Evolutionary conservation across 192 early-diverging fungal genomes (phyloP), one percentile per base, ranked within the genome.

Genomic region (Umbelopsis ramanniana): DNA sequence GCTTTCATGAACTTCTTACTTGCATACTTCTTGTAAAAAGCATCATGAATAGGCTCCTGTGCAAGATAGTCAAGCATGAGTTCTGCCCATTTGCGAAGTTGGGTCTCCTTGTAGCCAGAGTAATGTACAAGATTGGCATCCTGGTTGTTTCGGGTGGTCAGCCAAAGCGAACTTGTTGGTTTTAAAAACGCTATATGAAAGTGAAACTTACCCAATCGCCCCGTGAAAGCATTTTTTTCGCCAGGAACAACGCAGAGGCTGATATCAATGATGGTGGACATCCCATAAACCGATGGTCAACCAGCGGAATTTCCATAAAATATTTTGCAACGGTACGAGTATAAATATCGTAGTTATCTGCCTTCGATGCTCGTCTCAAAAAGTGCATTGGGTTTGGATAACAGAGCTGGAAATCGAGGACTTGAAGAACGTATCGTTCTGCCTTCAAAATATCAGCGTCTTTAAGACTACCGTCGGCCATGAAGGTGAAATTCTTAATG

Each of bases 311-410:
- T 81, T 99, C 97, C 94, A 98, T 93, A 52, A 98, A 84, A 72
- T 96, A 99, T 82, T 99, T 98, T 26, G 94, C 96, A 19, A 98
- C 76, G 1, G 93, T 95, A 52, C 97, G 90, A 15, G 94, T 93
- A 79, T 96, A 92, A 67, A 93, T 87, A 74, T 97, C 91, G 81
- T 96, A 97, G 70, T 90, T 76, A 72, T 97, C 96, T 26, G 92
- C 93, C 82, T 95, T 97, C 55, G 89, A 92, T 69, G 88, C 88
- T 14, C 97, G 90, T 24, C 97, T 88, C 69, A 98, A 78, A 78
- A 99, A 99, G 67, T 91, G 93, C 84, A 98, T 84, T n/a, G 95
- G 93, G 69, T 86, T 93, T 0, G 98, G 95, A 68, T 94, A 96
- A 46, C 90, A 90, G 50, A 99, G 75, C 69, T 92, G 85, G 78